Percentiles rank a stretch among this genome's conserved stretches.
phyloP scores from a whole-genome alignment of 164 flowering plant species.

The Paratinospora sagittata region DNA sequence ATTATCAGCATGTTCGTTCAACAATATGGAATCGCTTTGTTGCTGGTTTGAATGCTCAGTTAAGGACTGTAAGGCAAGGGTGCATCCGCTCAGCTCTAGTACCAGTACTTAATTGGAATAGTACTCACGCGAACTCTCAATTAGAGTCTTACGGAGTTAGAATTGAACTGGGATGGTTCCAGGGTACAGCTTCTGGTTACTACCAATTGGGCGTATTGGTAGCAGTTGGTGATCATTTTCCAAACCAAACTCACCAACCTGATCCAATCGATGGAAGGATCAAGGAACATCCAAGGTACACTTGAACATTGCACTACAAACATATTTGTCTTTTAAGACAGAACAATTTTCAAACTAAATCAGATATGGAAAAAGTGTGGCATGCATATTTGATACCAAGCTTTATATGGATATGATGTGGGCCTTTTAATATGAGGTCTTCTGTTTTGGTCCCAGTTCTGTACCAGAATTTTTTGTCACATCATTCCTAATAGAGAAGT shows the following conservation, averaged over 20 bases:
- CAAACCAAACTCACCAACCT: slow-evolving; percentile 31
- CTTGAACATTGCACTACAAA: not conserved
- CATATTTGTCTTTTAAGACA: not conserved
- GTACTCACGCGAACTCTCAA: slow-evolving; percentile 71
- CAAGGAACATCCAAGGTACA: slow-evolving; percentile 46
- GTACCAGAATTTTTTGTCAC: too few relatives aligned
- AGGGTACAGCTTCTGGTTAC: slow-evolving; percentile 88
- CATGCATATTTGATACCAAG: too few relatives aligned
- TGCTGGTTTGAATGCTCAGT: slow-evolving; percentile 83
- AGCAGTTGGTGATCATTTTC: slow-evolving; percentile 40
- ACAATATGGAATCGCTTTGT: slow-evolving; percentile 77
- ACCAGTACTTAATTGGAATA: slow-evolving; percentile 68
- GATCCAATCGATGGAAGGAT: slow-evolving; percentile 27
- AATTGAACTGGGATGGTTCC: slow-evolving; percentile 90
- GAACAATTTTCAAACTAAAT: not conserved
- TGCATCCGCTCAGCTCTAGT: slow-evolving; percentile 56
- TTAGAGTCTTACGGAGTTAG: slow-evolving; percentile 65
- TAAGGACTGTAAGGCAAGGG: slow-evolving; percentile 82
- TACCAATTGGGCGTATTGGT: slow-evolving; percentile 79
- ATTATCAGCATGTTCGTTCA: slow-evolving; percentile 60
- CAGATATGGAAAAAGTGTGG: not conserved
- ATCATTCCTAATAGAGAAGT: too few relatives aligned
- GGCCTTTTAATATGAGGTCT: too few relatives aligned
- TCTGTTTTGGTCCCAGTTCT: too few relatives aligned
- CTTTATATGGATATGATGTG: too few relatives aligned